These are phyloP conservation scores for Vinca minor DNA, from an alignment of 257 asterid species.

Conservation along the genomic window DNA sequence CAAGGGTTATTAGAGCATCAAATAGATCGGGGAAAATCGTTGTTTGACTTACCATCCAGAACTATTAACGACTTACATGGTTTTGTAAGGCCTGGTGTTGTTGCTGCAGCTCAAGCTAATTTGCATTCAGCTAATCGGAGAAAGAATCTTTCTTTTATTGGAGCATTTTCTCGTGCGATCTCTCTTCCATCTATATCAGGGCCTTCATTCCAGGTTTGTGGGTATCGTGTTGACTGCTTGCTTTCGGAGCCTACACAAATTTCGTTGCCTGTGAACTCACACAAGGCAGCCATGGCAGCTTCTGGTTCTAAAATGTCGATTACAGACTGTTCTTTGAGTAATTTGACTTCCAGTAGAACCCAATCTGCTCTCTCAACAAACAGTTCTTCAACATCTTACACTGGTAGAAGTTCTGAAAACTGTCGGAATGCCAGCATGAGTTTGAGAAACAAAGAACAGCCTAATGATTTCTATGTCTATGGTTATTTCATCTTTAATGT, in stretches of 20 bases:
- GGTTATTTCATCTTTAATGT: slow-evolving; percentile 59
- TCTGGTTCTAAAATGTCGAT: slow-evolving; percentile 38
- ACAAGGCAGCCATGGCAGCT: slow-evolving; percentile 47
- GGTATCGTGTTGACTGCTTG: slow-evolving; percentile 50
- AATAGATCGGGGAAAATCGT: slow-evolving; percentile 37
- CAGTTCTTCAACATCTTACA: slow-evolving; percentile 32
- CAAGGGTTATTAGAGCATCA: slow-evolving; percentile 39
- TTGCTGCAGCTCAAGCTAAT: slow-evolving; percentile 65
- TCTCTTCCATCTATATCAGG: slow-evolving; percentile 76
- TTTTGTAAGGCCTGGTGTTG: slow-evolving; percentile 44
- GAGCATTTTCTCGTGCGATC: slow-evolving; percentile 61
- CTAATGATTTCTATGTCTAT: slow-evolving; percentile 48
- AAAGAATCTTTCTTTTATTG: slow-evolving; percentile 56
- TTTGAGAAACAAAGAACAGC: slow-evolving; percentile 52
- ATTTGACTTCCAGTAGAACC: slow-evolving; percentile 28
- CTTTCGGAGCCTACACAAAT: slow-evolving; percentile 34
- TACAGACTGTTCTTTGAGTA: slow-evolving; percentile 27
- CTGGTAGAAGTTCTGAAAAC: slow-evolving; percentile 33
- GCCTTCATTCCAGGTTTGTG: slow-evolving; percentile 60
- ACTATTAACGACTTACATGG: slow-evolving; percentile 37
- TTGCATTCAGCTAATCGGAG: slow-evolving; percentile 43
- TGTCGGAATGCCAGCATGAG: slow-evolving; percentile 55
- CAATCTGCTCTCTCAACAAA: slow-evolving; percentile 32
- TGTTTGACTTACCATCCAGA: slow-evolving; percentile 38
- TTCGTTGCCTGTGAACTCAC: slow-evolving; percentile 22